Percentiles rank a stretch among this genome's conserved stretches.
Conservation (phyloP, 495 filamentous ascomycete species). For the Trichoderma erinaceum region DNA sequence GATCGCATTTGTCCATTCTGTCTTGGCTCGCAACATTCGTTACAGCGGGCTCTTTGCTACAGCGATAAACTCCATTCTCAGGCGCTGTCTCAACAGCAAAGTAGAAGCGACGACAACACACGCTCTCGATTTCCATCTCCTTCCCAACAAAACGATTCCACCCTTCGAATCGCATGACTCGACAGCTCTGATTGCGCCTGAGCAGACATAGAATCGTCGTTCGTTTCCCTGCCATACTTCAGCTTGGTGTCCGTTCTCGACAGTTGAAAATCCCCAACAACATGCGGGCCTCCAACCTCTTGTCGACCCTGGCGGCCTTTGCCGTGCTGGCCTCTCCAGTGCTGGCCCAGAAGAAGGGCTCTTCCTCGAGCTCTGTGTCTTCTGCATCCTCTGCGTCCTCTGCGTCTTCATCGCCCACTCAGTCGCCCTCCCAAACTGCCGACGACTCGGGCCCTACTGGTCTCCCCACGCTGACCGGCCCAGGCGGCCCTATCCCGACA, state of each 20-base stretch:
- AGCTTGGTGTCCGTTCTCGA: background rate
- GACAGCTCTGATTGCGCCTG: too few species aligned
- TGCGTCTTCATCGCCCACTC: background rate
- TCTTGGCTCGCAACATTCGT: background rate
- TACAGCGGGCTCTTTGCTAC: background rate
- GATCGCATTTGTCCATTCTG: background rate
- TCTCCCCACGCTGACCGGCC: conserved; percentile 44
- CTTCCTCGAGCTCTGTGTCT: background rate
- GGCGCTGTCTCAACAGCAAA: too few species aligned
- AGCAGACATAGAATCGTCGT: too few species aligned
- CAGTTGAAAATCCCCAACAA: background rate
- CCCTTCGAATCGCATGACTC: too few species aligned
- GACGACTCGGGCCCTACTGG: conserved; percentile 28
- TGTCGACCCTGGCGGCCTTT: background rate
- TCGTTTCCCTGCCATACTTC: background rate
- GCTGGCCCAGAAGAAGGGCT: conserved; percentile 10
- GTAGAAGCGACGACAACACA: too few species aligned
- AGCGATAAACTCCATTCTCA: background rate
- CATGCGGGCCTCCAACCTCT: conserved; percentile 1
- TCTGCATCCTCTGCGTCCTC: background rate
- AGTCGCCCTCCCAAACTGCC: background rate
- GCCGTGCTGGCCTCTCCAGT: background rate
- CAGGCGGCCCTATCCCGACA: conserved; percentile 32
- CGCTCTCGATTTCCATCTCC: too few species aligned
- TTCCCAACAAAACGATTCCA: too few species aligned